Conservation (phyloP, 345 rosid genomes). For the Eucalyptus fibrosa region DNA sequence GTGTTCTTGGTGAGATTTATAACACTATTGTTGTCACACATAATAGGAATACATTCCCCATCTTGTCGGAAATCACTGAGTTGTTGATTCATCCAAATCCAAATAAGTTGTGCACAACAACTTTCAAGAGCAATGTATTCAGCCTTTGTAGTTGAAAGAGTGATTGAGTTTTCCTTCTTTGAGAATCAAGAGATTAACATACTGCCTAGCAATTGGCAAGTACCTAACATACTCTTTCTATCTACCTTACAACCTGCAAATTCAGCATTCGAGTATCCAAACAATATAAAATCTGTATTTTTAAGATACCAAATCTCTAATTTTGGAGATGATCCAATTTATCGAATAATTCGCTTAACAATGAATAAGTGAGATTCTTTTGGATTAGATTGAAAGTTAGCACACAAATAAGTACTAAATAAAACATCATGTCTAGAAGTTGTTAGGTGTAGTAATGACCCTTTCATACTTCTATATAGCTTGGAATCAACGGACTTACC, state of each 20-base stretch:
- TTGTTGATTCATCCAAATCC: too few relatives aligned
- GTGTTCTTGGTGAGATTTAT: too few relatives aligned
- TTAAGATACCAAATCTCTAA: neutral
- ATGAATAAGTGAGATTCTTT: neutral
- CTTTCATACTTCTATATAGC: neutral
- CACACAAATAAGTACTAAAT: neutral
- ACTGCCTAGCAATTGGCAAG: neutral
- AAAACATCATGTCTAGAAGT: neutral
- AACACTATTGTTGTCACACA: too few relatives aligned
- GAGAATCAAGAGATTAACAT: neutral
- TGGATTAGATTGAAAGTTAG: neutral
- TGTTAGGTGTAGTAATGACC: neutral
- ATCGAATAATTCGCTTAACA: neutral
- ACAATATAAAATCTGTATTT: too few relatives aligned
- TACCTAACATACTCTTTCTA: neutral
- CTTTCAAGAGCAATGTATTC: too few relatives aligned
- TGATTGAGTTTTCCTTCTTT: fast-evolving
- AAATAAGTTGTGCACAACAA: too few relatives aligned
- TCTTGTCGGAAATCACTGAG: too few relatives aligned
- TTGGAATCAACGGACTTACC: neutral
- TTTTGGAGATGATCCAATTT: neutral
- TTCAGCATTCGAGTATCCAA: too few relatives aligned
- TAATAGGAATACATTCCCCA: too few relatives aligned
- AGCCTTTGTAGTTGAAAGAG: too few relatives aligned
- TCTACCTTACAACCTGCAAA: neutral